These are phyloP conservation scores for Stereocaulon alpinum DNA, from an alignment of 495 filamentous ascomycete genomes.

Conservation along the genomic window DNA sequence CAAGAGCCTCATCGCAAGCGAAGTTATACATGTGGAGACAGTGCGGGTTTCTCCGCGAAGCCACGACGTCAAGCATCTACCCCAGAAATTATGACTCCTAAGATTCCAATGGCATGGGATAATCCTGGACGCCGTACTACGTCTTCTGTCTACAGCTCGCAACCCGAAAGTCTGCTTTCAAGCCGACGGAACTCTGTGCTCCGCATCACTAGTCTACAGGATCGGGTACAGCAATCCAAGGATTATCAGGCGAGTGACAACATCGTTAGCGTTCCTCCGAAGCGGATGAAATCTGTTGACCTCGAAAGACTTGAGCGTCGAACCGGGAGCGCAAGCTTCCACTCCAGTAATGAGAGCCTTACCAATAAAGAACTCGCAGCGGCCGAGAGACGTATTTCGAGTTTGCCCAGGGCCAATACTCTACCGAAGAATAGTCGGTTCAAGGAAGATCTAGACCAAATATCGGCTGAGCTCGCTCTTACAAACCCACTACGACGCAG, in stretches of 20 bases:
- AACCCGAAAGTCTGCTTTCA: conserved; percentile 3
- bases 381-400: conserved; percentile 11
- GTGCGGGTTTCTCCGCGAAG: conserved; percentile 10
- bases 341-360: conserved; percentile 16
- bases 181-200: conserved; percentile 8
- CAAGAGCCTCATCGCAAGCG: conserved; percentile 3
- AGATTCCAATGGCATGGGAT: conserved; percentile 9
- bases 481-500: conserved; percentile 13
- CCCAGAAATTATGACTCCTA: conserved; percentile 2
- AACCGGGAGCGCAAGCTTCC: conserved; percentile 9
- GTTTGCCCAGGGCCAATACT: conserved; percentile 3
- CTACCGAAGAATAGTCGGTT: conserved; percentile 17
- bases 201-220: not conserved
- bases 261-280: conserved; percentile 8
- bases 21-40: conserved; percentile 9
- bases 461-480: conserved; percentile 9
- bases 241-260: not conserved
- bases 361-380: conserved; percentile 13
- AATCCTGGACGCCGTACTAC: not conserved
- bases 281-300: not conserved
- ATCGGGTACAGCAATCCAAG: conserved; percentile 1
- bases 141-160: conserved; percentile 18
- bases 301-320: conserved; percentile 3
- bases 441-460: conserved; percentile 16
- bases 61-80: conserved; percentile 12